Percentiles rank a stretch among this genome's conserved stretches.
phyloP scores from a whole-genome alignment of 805 yeast genomes.

The Ogataea zsoltii region DNA sequence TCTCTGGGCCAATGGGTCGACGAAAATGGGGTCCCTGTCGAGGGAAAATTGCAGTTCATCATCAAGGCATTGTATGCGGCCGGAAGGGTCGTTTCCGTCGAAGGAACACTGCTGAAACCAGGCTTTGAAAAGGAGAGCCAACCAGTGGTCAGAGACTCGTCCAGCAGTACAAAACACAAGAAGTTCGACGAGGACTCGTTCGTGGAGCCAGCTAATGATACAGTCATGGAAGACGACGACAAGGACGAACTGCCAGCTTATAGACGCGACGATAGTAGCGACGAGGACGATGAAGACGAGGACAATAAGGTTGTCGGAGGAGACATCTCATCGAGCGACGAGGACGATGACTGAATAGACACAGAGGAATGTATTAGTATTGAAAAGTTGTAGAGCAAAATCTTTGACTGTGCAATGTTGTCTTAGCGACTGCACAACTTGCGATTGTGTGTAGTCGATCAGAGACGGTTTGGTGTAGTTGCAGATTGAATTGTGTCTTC shows the following conservation, averaged over 20 bases:
- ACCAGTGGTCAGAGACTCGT: constrained; percentile 45
- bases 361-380: neutral
- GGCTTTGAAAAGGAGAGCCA: constrained; percentile 55
- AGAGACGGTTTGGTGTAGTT: too few relatives aligned
- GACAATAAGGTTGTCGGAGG: constrained; percentile 29
- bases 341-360: constrained; percentile 6
- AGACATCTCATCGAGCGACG: constrained; percentile 26
- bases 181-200: constrained; percentile 37
- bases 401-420: neutral
- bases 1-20: constrained; percentile 90
- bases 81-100: constrained; percentile 81
- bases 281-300: constrained; percentile 27
- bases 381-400: neutral
- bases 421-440: too few relatives aligned
- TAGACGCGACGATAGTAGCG: constrained; percentile 20
- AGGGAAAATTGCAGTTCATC: constrained; percentile 78
- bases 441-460: too few relatives aligned
- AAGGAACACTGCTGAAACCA: constrained; percentile 76
- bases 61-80: constrained; percentile 72
- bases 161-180: constrained; percentile 35
- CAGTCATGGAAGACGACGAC: constrained; percentile 15
- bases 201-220: constrained; percentile 13
- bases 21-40: constrained; percentile 68
- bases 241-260: constrained; percentile 28
- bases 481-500: too few relatives aligned